phyloP scores from a whole-genome alignment of 2,329 filamentous ascomycete genomes.

The Fusarium brachygibbosum region DNA sequence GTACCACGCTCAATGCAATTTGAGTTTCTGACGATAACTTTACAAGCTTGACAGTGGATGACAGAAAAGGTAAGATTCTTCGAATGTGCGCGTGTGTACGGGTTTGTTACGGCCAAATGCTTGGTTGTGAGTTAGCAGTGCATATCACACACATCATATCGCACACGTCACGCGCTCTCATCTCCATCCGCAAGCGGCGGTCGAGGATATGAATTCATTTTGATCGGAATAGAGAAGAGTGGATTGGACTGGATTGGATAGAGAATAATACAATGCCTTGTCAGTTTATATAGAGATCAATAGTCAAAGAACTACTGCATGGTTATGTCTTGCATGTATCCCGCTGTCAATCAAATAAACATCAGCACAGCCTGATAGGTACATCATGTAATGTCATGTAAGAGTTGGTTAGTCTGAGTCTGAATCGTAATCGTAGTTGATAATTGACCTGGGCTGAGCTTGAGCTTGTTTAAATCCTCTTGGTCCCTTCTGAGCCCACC shows the following conservation, averaged over 20 bases:
- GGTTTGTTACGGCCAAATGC: conserved; percentile 3
- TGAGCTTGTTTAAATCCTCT: conserved; percentile 28
- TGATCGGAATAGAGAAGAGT: neutral
- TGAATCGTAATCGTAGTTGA: conserved; percentile 34
- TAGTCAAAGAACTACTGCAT: neutral
- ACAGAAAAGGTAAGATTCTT: conserved; percentile 1
- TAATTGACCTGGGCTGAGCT: conserved; percentile 13
- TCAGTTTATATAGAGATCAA: neutral
- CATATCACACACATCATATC: conserved; percentile 35
- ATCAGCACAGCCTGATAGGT: conserved; percentile 26
- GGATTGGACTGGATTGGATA: neutral
- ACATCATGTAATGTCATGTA: conserved; percentile 6
- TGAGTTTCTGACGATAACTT: conserved; percentile 9
- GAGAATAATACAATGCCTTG: neutral
- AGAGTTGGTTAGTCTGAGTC: conserved; percentile 18
- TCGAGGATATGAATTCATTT: neutral
- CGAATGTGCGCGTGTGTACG: neutral
- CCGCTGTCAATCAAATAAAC: neutral
- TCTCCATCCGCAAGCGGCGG: conserved; percentile 34
- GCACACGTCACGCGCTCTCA: conserved; percentile 19
- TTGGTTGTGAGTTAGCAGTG: conserved; percentile 15
- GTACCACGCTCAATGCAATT: conserved; percentile 10
- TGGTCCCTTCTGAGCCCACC: conserved; percentile 20
- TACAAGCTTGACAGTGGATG: neutral
- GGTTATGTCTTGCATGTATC: neutral